Percentiles rank a stretch among this genome's conserved stretches.
phyloP scores from a whole-genome alignment of 2,329 filamentous ascomycete genomes.

The Nemania diffusa region DNA sequence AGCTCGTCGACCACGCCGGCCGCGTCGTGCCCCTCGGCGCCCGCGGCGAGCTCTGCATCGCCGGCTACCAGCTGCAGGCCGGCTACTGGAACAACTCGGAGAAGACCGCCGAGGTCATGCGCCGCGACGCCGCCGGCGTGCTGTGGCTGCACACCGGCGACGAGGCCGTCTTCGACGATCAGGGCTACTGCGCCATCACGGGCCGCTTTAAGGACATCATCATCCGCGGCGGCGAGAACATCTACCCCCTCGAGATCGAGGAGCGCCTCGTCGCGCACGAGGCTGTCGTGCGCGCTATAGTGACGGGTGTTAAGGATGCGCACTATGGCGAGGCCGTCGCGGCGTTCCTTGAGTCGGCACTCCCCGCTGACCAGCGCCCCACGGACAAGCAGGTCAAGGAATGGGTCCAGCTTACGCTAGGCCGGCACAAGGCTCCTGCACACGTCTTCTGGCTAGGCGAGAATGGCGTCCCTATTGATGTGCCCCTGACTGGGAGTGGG shows the following conservation, averaged over 20 bases:
- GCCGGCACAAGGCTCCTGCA: conserved; percentile 74
- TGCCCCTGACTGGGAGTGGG: conserved; percentile 76
- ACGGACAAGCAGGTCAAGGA: conserved; percentile 65
- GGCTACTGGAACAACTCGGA: conserved; percentile 76
- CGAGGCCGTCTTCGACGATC: conserved; percentile 72
- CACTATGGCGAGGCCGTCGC: conserved; percentile 79
- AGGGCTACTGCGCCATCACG: conserved; percentile 78
- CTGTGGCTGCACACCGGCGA: conserved; percentile 76
- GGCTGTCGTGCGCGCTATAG: conserved; percentile 70
- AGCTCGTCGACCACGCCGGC: conserved; percentile 77
- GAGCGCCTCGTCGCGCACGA: conserved; percentile 75
- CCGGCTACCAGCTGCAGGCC: conserved; percentile 78
- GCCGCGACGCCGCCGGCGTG: conserved; percentile 62
- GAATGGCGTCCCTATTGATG: conserved; percentile 62
- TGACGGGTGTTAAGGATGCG: conserved; percentile 75
- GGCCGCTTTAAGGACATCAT: conserved; percentile 84
- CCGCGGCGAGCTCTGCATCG: conserved; percentile 79
- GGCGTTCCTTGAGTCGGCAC: conserved; percentile 63
- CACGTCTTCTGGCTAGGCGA: conserved; percentile 82
- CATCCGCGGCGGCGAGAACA: conserved; percentile 79
- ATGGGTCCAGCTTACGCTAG: conserved; percentile 71
- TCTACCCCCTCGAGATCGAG: conserved; percentile 80
- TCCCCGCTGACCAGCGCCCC: conserved; percentile 50
- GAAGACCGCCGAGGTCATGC: conserved; percentile 74
- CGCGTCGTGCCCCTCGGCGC: conserved; percentile 73